Base-by-base conservation (phyloP, 192 early-diverging fungal genomes). In the Allomyces javanicus region DNA sequence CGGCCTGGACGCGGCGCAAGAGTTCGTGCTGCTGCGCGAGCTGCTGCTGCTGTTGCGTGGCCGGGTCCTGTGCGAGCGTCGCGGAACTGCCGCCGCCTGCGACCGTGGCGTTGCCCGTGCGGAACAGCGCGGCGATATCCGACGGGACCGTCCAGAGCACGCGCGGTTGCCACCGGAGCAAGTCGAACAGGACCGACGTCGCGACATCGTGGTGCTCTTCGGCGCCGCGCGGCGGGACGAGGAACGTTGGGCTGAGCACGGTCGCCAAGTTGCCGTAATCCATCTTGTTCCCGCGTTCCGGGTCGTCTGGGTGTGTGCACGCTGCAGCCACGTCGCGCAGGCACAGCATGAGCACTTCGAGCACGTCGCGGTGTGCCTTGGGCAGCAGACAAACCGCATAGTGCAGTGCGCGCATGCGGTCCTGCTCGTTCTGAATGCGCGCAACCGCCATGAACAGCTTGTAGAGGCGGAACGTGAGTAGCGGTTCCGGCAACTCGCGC, bases 401-500 rank as follows among this genome's bases (percentile, higher is more conserved):
- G 63, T 96, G 94, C 64, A 96, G 75, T 19, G 86, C 86, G 19
- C 81, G 78, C 66, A 83, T 83, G 44, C 87, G 70, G 33, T 77
- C 70, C 43, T 72, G 69, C 50, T 77, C 73, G 27, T 81, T 73
- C 67, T 71, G 70, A 62, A 89, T 40, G 5, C 33, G 33, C 7
- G 33, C 33, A 9, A 40, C 7, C 5, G 33, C 33, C 67, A 93
- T 76, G 75, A 98, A 94, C 21, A 98, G 73, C 62, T 81, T 77
- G 73, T 92, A 86, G 64, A 98, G 81, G 67, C 87, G 86, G 70
- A 86, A 91, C 1, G 96, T 95, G 62, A 98, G 78, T 61, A 98
- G 73, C 10, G 96, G 94, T 58, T 98, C 96, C 0, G 96, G 94
- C 69, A 98, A 70, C 62, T 98, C 96, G 19, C 96, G 83, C 72